Conservation (phyloP, 345 rosid genomes). For the Fremontodendron californicum region DNA sequence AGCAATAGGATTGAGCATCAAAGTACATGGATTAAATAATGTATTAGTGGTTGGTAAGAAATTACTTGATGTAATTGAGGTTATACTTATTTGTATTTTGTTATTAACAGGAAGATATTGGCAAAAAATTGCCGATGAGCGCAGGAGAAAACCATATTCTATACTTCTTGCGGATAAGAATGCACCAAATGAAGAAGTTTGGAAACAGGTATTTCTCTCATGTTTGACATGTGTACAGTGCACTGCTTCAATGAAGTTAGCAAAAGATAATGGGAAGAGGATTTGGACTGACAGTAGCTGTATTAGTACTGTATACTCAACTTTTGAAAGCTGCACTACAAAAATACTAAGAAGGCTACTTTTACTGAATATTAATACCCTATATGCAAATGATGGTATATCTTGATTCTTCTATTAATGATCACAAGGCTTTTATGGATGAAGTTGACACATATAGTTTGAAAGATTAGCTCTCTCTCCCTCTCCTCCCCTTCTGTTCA, state of each 20-base stretch:
- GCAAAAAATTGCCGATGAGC: conserved; percentile 77
- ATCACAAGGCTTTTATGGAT: background rate
- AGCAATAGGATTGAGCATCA: background rate
- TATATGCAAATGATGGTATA: background rate
- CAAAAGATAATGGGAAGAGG: background rate
- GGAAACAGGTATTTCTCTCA: conserved; percentile 70
- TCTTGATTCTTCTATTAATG: background rate
- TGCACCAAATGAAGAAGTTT: conserved; percentile 99
- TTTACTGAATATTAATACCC: background rate
- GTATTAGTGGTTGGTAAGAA: background rate
- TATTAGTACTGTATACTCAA: background rate
- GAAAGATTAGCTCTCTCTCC: background rate
- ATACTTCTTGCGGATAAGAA: conserved; percentile 95
- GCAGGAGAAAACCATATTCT: conserved; percentile 69
- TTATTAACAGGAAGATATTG: conserved; percentile 69
- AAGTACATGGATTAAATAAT: background rate
- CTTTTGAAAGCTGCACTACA: background rate
- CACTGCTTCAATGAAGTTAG: background rate
- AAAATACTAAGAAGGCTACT: background rate
- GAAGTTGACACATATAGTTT: background rate
- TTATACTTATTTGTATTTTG: conserved; percentile 6
- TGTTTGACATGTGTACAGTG: background rate
- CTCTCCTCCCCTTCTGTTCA: background rate
- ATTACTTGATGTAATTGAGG: background rate
- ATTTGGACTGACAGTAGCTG: background rate